Percentiles rank a stretch among this genome's conserved stretches.
phyloP scores from a whole-genome alignment of 345 rosid genomes.

The Gossypium australe region DNA sequence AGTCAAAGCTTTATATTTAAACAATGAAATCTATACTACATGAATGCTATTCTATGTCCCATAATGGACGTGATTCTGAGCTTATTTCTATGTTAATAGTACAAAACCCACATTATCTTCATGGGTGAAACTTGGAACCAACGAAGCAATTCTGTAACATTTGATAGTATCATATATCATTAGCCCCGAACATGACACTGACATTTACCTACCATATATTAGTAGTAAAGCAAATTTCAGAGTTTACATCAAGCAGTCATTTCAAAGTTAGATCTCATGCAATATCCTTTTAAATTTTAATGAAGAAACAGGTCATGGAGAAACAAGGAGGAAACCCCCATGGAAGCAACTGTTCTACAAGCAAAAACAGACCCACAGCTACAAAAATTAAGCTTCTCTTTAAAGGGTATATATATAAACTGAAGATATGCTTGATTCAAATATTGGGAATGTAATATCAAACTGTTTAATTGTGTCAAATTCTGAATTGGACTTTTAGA shows the following conservation, averaged over 20 bases:
- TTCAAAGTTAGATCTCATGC: constrained; percentile 27
- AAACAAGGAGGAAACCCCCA: constrained; percentile 25
- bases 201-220: constrained; percentile 1
- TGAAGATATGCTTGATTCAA: not conserved
- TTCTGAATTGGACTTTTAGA: not conserved
- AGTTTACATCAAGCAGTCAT: constrained; percentile 26
- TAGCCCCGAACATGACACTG: not conserved
- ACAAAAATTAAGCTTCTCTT: constrained; percentile 17
- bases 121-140: not conserved
- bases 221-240: constrained; percentile 15
- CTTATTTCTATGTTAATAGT: not conserved
- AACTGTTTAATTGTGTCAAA: not conserved
- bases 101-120: not conserved
- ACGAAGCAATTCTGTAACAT: not conserved
- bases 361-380: constrained; percentile 26
- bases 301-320: constrained; percentile 9
- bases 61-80: not conserved
- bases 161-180: not conserved
- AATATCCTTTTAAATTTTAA: not conserved
- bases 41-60: not conserved
- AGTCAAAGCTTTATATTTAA: constrained; percentile 18
- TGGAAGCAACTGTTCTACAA: constrained; percentile 27
- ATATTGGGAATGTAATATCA: not conserved
- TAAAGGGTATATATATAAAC: constrained; percentile 8
- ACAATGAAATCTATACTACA: not conserved